phyloP scores from a whole-genome alignment of 2,329 filamentous ascomycete species.

The Sporothrix euskadiensis region DNA sequence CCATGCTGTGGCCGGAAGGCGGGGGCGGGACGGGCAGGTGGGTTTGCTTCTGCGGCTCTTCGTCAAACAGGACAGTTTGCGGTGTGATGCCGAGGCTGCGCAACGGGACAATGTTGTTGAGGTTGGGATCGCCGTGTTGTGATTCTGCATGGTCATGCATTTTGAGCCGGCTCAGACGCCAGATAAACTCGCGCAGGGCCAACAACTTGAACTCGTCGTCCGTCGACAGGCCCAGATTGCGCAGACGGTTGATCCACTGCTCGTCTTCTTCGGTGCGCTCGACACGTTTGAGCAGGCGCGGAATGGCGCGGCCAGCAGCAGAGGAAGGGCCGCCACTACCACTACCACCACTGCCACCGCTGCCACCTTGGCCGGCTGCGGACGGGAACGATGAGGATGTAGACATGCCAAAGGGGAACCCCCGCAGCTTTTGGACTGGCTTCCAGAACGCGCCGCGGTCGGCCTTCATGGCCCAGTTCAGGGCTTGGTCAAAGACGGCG shows the following conservation, averaged over 20 bases:
- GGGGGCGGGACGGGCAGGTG: slow-evolving; percentile 32
- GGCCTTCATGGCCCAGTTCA: slow-evolving; percentile 79
- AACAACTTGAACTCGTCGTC: slow-evolving; percentile 92
- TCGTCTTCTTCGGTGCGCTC: slow-evolving; percentile 89
- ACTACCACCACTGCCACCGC: not conserved
- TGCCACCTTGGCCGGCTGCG: not conserved
- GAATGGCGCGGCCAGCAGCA: slow-evolving; percentile 44
- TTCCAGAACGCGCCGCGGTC: slow-evolving; percentile 90
- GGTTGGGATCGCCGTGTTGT: slow-evolving; percentile 40
- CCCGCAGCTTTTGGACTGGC: slow-evolving; percentile 65
- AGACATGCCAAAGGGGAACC: slow-evolving; percentile 64
- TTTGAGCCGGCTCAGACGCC: slow-evolving; percentile 75
- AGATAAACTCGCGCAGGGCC: slow-evolving; percentile 85
- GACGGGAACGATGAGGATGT: slow-evolving; percentile 38
- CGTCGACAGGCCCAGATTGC: slow-evolving; percentile 74
- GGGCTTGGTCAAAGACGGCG: slow-evolving; percentile 78
- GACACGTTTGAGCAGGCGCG: slow-evolving; percentile 61
- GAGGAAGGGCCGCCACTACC: not conserved
- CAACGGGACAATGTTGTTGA: slow-evolving; percentile 72
- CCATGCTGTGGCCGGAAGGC: slow-evolving; percentile 30
- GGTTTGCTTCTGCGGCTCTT: slow-evolving; percentile 57
- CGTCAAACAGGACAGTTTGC: slow-evolving; percentile 91
- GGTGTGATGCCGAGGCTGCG: slow-evolving; percentile 75
- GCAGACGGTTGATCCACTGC: slow-evolving; percentile 81
- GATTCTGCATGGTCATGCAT: slow-evolving; percentile 48